phyloP scores from a whole-genome alignment of 495 filamentous ascomycete genomes.

The Stereocaulon alpinum region DNA sequence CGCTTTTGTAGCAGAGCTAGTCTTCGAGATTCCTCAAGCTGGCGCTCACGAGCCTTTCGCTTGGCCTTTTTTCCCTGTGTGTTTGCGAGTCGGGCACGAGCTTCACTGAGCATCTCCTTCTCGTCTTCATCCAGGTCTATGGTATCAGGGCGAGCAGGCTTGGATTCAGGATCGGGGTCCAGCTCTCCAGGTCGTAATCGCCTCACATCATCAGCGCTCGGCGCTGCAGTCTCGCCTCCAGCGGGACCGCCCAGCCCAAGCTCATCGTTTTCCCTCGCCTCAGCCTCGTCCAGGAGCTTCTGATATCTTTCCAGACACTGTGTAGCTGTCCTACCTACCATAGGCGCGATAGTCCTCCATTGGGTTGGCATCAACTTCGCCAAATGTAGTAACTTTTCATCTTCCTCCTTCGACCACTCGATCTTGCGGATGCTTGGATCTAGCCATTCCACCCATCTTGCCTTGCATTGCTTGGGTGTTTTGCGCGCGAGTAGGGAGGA shows the following conservation, averaged over 20 bases:
- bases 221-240: constrained; percentile 78
- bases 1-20: constrained; percentile 89
- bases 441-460: constrained; percentile 96
- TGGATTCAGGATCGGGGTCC: constrained; percentile 92
- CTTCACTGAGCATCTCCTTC: constrained; percentile 98
- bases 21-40: constrained; percentile 86
- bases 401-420: constrained; percentile 97
- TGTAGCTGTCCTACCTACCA: constrained; percentile 90
- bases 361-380: constrained; percentile 99
- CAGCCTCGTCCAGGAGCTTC: constrained; percentile 90
- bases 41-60: constrained; percentile 88
- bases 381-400: constrained; percentile 90
- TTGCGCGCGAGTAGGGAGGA: constrained; percentile 95
- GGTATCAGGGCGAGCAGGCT: constrained; percentile 92
- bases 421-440: constrained; percentile 96
- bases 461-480: constrained; percentile 98
- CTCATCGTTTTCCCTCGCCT: constrained; percentile 74
- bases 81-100: constrained; percentile 89
- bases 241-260: constrained; percentile 79
- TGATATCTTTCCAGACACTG: constrained; percentile 96
- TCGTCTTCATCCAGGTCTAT: constrained; percentile 98
- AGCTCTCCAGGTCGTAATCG: constrained; percentile 82
- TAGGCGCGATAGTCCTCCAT: constrained; percentile 96
- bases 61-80: constrained; percentile 99
- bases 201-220: constrained; percentile 88